Percentiles rank a stretch among this genome's conserved stretches.
phyloP scores from a whole-genome alignment of 371 early-diverging fungal species.

The Actinomortierella ambigua region DNA sequence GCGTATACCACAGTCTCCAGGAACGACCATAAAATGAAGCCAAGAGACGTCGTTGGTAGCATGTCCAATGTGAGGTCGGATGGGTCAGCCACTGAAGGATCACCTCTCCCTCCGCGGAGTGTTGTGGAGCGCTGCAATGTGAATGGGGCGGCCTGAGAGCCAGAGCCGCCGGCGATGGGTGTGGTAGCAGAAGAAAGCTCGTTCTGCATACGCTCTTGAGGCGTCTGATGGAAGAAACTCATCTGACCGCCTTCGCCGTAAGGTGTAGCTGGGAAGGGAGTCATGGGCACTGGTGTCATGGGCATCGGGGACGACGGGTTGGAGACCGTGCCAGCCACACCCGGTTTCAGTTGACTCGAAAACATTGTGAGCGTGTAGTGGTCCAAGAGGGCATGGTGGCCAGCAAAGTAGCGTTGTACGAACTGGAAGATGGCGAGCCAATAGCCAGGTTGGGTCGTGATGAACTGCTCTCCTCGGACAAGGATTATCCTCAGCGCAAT shows the following conservation, averaged over 20 bases:
- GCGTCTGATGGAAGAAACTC: no score
- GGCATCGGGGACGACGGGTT: slow-evolving; percentile 5
- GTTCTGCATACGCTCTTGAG: no score
- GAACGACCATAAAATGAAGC: slow-evolving; percentile 62
- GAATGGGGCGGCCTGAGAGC: no score
- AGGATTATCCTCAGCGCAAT: slow-evolving; percentile 62
- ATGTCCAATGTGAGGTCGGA: slow-evolving; percentile 17
- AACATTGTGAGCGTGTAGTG: slow-evolving; percentile 46
- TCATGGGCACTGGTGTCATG: slow-evolving; percentile 6
- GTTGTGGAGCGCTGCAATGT: no score
- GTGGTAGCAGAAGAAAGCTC: no score
- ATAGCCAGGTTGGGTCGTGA: slow-evolving; percentile 33
- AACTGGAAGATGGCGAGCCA: slow-evolving; percentile 49
- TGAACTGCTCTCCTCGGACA: slow-evolving; percentile 50
- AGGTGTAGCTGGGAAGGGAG: slow-evolving; percentile 21
- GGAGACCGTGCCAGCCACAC: background rate
- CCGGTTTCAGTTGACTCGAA: slow-evolving; percentile 20
- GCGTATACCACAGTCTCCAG: slow-evolving; percentile 58
- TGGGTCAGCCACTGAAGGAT: slow-evolving; percentile 8
- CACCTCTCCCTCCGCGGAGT: no score
- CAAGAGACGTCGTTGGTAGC: slow-evolving; percentile 45
- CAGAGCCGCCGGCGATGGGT: no score
- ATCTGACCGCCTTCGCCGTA: no score
- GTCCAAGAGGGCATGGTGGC: slow-evolving; percentile 47
- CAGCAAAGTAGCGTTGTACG: slow-evolving; percentile 51